Base-by-base conservation (phyloP, 768 basidiomycete species). In the Kwoniella pini region DNA sequence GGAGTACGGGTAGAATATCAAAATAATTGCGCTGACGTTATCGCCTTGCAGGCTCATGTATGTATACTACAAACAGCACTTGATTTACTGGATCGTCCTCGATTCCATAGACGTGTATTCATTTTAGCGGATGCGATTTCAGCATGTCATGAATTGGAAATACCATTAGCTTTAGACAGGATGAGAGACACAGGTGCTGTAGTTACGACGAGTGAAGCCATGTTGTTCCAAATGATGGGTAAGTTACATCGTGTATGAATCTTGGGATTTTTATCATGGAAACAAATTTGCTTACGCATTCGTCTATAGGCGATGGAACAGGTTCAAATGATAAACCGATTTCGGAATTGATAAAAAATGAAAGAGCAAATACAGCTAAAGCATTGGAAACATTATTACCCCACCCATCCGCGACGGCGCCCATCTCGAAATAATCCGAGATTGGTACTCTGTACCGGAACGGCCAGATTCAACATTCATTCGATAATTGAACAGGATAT, bases 51-150 rank as follows among this genome's bases (percentile, higher is more conserved):
- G 91, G 84, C 89, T 15, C 93, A 95, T 69, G 85, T 96, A 62
- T 96, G 93, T 69, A 85, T 95, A 12, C 82, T 92, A 4, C 92
- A 95, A 77, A 89, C 91, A 0, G 82, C 87, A 0, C 80, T 93
- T 17, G 86, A 88, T 61, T 82, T 95, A 12, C 76, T 78, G 24
- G 57, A 66, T 17, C 58, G 59, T 40, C 54, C 82, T 43, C 40
- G 44, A 22, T 31, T 36, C 43, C 51, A 46, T 13, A 54, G 40
- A 54, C 42, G 46, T 11, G 59, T 61, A 0, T 85, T 89, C 74
- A 82, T 93, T 38, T 80, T 91, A 22, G 90, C 88, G 1, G 92
- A 96, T 70, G 91, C 87, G 15, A 86, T 94, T 15, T 91, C 89
- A 2, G 89, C 87, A 28, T 87, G 84, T 66, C 90, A 92, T 79